Base-by-base conservation (phyloP, 805 yeast species). In the Hanseniaspora lachancei region DNA sequence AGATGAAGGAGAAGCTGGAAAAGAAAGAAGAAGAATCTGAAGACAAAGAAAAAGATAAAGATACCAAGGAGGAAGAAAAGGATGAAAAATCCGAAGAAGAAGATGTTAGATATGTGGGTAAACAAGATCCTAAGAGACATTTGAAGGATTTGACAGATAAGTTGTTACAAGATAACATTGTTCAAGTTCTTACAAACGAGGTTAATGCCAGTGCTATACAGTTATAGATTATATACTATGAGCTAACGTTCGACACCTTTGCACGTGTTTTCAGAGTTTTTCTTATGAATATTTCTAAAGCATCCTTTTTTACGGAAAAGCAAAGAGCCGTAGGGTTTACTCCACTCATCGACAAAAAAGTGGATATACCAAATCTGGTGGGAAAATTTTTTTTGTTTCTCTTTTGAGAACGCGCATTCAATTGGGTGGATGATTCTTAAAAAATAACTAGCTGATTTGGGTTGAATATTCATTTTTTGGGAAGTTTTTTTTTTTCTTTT, bases 71-170 rank as follows among this genome's bases (percentile, higher is more conserved):
- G 61, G 74, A 81, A 48, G 93, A 32, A 13, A 32, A 32, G 2
- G 35, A 32, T 10, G 35, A 32, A 13, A 8, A 32, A 5, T 32
- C 86, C 63, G 96, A 88, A 47, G 93, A 89, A 69, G 77, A 93
- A 62, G 88, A 87, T 70, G 91, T 96, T 8, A 82, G 98, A 67
- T 95, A 91, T 66, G 97, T 93, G 39, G 99, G 99, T 63, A 89
- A 88, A 68, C 97, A 91, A 71, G 98, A 93, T 70, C 99, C 99
- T 43, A 93, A 95, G 80, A 93, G 91, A 74, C 99, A 93, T 73
- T 75, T 93, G 63, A 78, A 84, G 49, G 96, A 87, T 60, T 86
- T 95, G 0, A 95, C 96, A 12, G 95, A 87, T 61, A 74, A 76
- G 58, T 75, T 87, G 53, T 79, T 95, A 63, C 98, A 93, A 70